Evolutionary conservation across 1,284 basidiomycete genomes (phyloP).

Genomic region (Amylostereum areolatum): DNA sequence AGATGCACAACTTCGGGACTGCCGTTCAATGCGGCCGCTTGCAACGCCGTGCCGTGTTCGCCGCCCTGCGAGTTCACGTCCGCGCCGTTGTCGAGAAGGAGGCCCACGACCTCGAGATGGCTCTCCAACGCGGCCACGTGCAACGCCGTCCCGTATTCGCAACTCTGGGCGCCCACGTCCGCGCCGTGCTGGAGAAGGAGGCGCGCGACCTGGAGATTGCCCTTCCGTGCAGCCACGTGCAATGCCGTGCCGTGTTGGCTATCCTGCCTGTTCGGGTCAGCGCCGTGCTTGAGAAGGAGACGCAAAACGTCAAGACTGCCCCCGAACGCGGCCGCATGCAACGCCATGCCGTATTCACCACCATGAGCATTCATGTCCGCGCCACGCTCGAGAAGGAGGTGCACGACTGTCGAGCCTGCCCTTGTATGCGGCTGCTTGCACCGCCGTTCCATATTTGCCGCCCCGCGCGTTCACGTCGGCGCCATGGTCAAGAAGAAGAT

Average conservation of each 20-base stretch:
- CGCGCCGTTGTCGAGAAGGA: neutral
- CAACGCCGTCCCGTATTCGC: neutral
- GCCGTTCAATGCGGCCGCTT: neutral
- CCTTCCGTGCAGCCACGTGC: neutral
- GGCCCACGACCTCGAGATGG: neutral
- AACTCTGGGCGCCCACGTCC: neutral
- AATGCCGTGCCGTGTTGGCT: neutral
- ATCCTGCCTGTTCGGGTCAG: neutral
- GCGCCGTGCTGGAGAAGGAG: neutral
- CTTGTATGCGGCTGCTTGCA: too few relatives aligned
- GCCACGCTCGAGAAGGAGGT: too few relatives aligned
- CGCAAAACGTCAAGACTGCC: neutral
- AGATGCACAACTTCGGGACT: neutral
- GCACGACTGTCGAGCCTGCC: too few relatives aligned
- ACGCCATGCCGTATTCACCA: neutral
- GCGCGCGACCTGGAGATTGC: neutral
- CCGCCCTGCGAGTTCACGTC: neutral
- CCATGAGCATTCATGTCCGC: neutral
- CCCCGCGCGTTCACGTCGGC: neutral
- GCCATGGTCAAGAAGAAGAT: neutral
- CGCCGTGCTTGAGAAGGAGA: neutral
- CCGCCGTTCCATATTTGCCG: too few relatives aligned
- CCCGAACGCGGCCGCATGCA: neutral
- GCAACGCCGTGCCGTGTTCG: neutral
- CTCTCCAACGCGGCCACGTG: neutral